Percentiles rank a stretch among this genome's conserved stretches.
Evolutionary conservation across 2,329 filamentous ascomycete species (phyloP).

Genomic region (Pseudocercospora macadamiae): DNA sequence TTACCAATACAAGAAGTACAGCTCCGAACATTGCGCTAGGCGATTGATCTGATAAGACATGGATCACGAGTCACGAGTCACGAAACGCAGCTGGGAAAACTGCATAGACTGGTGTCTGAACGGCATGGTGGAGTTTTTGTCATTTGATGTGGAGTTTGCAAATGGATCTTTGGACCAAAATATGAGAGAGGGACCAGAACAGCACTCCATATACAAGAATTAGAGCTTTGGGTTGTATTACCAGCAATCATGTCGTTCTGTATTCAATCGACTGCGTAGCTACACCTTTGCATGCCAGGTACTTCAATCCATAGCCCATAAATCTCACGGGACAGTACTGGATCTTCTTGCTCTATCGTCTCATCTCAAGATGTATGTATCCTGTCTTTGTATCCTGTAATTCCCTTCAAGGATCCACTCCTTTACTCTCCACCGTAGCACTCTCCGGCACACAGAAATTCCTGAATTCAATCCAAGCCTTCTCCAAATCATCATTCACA

Average conservation of each 20-base stretch:
- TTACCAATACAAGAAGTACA: neutral
- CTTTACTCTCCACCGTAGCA: constrained; percentile 1
- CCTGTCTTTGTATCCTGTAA: neutral
- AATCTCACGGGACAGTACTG: no score
- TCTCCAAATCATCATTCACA: constrained; percentile 67
- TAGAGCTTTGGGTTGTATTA: no score
- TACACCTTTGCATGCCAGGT: no score
- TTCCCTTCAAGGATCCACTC: neutral
- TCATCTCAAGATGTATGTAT: no score
- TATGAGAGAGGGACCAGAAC: no score
- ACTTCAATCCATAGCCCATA: no score
- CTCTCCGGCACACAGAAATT: constrained; percentile 36
- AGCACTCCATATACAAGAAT: no score
- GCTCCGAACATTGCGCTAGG: neutral
- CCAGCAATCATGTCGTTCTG: no score
- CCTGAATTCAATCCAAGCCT: constrained; percentile 56
- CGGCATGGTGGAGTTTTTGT: neutral
- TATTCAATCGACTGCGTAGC: no score
- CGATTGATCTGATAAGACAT: neutral
- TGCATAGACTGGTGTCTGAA: no score
- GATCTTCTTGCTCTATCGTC: neutral
- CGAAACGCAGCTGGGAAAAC: neutral
- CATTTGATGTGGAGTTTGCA: neutral
- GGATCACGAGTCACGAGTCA: neutral
- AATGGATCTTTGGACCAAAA: neutral